Evolutionary conservation across 1,284 basidiomycete species (phyloP), one percentile per base, ranked within the genome.

Genomic region (Pisolithus thermaeus): DNA sequence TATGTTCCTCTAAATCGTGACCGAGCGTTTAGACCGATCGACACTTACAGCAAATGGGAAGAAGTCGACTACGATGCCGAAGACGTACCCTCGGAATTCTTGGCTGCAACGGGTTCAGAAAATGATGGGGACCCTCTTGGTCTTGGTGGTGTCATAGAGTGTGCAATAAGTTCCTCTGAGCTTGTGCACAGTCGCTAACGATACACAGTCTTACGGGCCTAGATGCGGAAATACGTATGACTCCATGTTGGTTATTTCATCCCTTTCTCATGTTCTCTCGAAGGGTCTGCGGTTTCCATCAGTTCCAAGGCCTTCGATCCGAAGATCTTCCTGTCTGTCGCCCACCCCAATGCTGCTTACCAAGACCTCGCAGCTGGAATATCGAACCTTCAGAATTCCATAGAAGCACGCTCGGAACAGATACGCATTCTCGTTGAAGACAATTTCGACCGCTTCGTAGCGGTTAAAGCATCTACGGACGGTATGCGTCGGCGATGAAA

Each of bases 371-470:
- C 83, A 7, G 73, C 76, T 9, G 94, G 92, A 1, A 88, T 92
- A 35, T 66, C 76, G 0, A 79, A 84, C 54, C 76, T 95, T 6
- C 81, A 83, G 54, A 71, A 80, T 20, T 87, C 90, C 16, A 84
- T 97, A 55, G 94, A 97, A 62, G 80, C 86, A 3, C 81, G 95
- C 32, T 94, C 92, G 2, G 92, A 96, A 61, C 96, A 95, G 23
- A 87, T 99, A 54, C 81, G 94, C 47, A 84, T 97, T 23, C 78
- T 99, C 40, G 97, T 99, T 22, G 93, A 98, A 69, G 92, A 97
- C 62, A 97, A 98, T 70, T 98, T 99, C 73, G 95, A 99, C 72
- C 79, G 93, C 23, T 99, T 99, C 64, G 96, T 99, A 11, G 90
- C 92, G 4, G 96, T 99, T 55, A 99, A 99, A 65, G 92, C 92